Percentiles rank a stretch among this genome's conserved stretches.
Conservation (phyloP, 2,329 filamentous ascomycete species). For the Byssochlamys sp. region DNA sequence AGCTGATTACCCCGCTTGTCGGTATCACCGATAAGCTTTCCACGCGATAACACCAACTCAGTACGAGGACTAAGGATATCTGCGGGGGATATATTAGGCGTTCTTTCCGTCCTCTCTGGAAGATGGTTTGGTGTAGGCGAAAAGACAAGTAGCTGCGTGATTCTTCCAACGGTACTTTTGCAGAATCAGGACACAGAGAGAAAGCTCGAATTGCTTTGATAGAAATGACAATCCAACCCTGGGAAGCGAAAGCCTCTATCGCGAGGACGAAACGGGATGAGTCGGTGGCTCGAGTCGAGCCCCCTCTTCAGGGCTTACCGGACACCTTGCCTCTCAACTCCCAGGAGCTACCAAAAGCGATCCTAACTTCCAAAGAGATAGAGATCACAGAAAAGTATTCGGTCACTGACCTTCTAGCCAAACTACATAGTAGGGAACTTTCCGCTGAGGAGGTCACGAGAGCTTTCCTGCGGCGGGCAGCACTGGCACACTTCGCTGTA, state of each 20-base stretch:
- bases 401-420: background rate
- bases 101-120: background rate
- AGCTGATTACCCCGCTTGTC: background rate
- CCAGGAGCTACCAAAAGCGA: background rate
- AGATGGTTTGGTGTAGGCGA: background rate
- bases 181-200: background rate
- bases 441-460: background rate
- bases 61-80: background rate
- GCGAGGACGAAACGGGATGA: background rate
- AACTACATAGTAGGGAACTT: background rate
- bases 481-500: background rate
- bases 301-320: background rate
- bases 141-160: background rate
- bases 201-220: background rate
- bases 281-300: background rate
- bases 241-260: background rate
- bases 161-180: too few species aligned
- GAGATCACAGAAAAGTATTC: background rate
- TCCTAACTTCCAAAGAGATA: background rate
- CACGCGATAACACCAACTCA: background rate
- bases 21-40: background rate
- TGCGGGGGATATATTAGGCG: background rate
- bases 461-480: background rate
- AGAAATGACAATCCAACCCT: background rate
- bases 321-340: background rate